Evolutionary conservation across 1,139 yeast genomes (phyloP).

Genomic region (Debaryomyces fabryi): DNA sequence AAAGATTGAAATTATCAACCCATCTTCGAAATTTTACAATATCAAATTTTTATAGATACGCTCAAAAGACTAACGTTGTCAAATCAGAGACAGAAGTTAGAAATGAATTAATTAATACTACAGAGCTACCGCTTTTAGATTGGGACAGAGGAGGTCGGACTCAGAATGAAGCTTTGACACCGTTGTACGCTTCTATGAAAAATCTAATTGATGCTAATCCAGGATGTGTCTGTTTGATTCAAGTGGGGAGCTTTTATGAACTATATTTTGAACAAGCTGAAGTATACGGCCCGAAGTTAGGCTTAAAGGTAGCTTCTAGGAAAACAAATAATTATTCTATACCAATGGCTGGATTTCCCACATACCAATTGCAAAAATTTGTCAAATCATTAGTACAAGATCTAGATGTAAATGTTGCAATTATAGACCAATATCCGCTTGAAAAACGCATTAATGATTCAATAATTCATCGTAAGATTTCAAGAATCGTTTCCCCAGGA

Average conservation of each 20-base stretch:
- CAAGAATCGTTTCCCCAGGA: conserved; percentile 89
- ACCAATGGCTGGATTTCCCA: conserved; percentile 93
- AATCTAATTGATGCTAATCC: conserved; percentile 44
- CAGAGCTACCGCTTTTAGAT: conserved; percentile 12
- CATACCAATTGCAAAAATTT: conserved; percentile 68
- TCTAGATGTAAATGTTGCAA: conserved; percentile 69
- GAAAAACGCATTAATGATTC: conserved; percentile 24
- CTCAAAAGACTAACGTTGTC: background rate
- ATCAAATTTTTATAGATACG: background rate
- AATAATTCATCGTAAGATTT: conserved; percentile 65
- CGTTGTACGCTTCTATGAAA: conserved; percentile 39
- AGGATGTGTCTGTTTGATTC: conserved; percentile 78
- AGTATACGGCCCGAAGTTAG: conserved; percentile 68
- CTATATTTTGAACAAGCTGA: conserved; percentile 87
- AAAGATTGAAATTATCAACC: background rate
- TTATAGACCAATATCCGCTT: conserved; percentile 67
- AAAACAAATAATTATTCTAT: conserved; percentile 51
- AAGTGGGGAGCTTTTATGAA: conserved; percentile 85
- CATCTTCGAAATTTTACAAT: background rate
- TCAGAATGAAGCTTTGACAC: conserved; percentile 32
- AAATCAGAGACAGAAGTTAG: background rate
- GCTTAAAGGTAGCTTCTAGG: conserved; percentile 51
- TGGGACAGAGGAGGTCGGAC: conserved; percentile 51
- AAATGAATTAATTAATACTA: background rate
- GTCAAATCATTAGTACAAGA: conserved; percentile 74